Base-by-base conservation (phyloP, 371 early-diverging fungal genomes). In the Rhizomucor pusillus region DNA sequence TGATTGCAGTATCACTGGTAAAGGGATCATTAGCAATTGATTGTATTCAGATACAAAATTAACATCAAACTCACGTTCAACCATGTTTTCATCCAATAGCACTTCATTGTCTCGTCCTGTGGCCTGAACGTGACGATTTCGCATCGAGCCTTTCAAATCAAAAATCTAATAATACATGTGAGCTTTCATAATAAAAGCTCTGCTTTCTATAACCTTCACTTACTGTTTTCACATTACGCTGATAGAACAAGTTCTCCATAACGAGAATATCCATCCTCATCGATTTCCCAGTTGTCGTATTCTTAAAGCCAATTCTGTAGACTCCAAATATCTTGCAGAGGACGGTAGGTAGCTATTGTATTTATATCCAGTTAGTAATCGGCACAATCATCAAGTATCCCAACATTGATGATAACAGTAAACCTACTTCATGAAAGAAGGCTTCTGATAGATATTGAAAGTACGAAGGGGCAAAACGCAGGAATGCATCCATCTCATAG, bases 201-300 rank as follows among this genome's bases (percentile, higher is more conserved):
- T 29, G n/a, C 7, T 5, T 1, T 25, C 14, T 12, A 3, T 3
- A 3, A 14, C 14, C 5, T 25, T n/a, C 22, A 16, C 12, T 43
- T 62, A 84, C 89, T 72, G 80, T 77, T 35, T 81, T 81, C 33
- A 93, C 79, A 43, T 84, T 84, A 23, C 92, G 81, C 51, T 92
- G 86, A 63, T 92, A 95, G 60, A 95, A 97, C 50, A 98, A 65
- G 56, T 97, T 95, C 63, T 98, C 99, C 98, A 97, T 97, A 2
- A 98, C 90, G 5, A 97, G 65, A 1, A 97, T 84, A 71, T 95
- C 95, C 83, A 96, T 88, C 47, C 91, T 82, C 72, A 89, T 84
- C 7, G 82, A 82, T 50, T 90, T 86, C 11, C 94, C 92, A 1
- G 91, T 88, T 0, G 80, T 77, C 10, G 87, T 75, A 60, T 94